Evolutionary conservation across 192 early-diverging fungal genomes (phyloP).

Genomic region (Entomortierella chlamydospora): DNA sequence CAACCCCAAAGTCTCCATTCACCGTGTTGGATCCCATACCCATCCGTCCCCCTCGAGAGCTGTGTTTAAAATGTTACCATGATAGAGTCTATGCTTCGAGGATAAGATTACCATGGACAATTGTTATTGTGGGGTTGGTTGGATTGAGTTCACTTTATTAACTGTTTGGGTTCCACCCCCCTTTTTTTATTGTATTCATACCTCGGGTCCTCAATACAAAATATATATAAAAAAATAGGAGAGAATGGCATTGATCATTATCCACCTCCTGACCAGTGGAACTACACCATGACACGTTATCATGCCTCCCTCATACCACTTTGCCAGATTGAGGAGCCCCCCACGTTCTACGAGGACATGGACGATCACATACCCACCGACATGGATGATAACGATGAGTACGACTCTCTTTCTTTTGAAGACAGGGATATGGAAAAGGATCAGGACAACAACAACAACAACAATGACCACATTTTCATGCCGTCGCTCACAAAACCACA

Average conservation of each 20-base stretch:
- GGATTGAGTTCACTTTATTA: background rate
- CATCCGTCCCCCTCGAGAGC: too few species aligned
- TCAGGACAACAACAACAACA: background rate
- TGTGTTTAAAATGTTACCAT: too few species aligned
- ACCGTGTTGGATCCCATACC: too few species aligned
- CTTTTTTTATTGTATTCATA: slow-evolving; percentile 10
- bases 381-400: slow-evolving; percentile 12
- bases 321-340: slow-evolving; percentile 45
- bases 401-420: slow-evolving; percentile 8
- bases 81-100: too few species aligned
- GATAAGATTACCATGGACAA: too few species aligned
- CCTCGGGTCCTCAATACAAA: background rate
- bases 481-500: slow-evolving; percentile 40
- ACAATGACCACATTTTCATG: background rate
- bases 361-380: slow-evolving; percentile 21
- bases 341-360: slow-evolving; percentile 43
- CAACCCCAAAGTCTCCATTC: too few species aligned
- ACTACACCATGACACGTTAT: slow-evolving; percentile 53
- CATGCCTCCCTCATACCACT: slow-evolving; percentile 52
- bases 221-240: slow-evolving; percentile 39
- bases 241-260: slow-evolving; percentile 39
- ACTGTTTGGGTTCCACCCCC: background rate
- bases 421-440: background rate
- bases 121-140: background rate
- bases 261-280: slow-evolving; percentile 53